Evolutionary conservation across 129 eudicot genomes (phyloP).

Genomic region (Glebionis coronaria): DNA sequence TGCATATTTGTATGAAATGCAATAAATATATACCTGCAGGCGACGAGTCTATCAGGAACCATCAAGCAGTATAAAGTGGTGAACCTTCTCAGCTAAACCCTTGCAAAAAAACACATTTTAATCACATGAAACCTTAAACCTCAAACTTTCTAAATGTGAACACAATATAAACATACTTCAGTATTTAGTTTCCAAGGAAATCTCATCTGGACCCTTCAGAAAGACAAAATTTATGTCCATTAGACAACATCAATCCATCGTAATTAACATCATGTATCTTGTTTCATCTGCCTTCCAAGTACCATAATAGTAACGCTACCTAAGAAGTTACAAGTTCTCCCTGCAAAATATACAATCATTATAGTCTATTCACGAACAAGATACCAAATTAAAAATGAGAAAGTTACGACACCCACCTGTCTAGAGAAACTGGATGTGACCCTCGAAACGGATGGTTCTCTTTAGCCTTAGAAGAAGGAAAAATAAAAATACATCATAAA

Average conservation of each 20-base stretch:
- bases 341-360: conserved; percentile 38
- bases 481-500: conserved; percentile 16
- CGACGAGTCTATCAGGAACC: too few relatives aligned
- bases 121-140: conserved; percentile 21
- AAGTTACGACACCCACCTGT: conserved; percentile 54
- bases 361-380: background rate
- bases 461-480: conserved; percentile 56
- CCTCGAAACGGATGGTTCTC: conserved; percentile 87
- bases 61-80: conserved; percentile 92
- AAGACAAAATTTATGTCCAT: conserved; percentile 84
- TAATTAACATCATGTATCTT: conserved; percentile 94
- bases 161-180: conserved; percentile 58
- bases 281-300: conserved; percentile 99
- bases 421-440: conserved; percentile 98
- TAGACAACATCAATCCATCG: conserved; percentile 88
- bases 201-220: conserved; percentile 98
- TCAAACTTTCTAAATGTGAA: conserved; percentile 4
- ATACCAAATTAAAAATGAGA: conserved; percentile 14
- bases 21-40: too few relatives aligned
- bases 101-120: conserved; percentile 26
- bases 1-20: too few relatives aligned
- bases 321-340: conserved; percentile 84
- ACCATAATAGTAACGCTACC: conserved; percentile 95
- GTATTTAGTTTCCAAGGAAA: conserved; percentile 80
- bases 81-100: conserved; percentile 67